Evolutionary conservation across 192 early-diverging fungal species (phyloP), one percentile per base, ranked within the genome.

Genomic region (Coemansia guatemalensis): DNA sequence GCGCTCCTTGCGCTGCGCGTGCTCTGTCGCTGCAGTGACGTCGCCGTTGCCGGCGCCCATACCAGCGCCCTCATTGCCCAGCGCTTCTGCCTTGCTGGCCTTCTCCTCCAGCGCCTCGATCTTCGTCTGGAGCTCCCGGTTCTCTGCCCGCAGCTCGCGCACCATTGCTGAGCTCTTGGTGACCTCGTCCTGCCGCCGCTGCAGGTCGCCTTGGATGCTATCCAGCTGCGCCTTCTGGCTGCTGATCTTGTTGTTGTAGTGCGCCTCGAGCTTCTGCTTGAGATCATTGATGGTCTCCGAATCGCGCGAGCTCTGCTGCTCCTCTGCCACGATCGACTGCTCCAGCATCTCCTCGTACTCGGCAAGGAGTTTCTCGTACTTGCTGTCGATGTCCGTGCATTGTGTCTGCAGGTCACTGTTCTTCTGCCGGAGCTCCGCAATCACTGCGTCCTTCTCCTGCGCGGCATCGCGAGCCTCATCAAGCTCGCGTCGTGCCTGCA

Each of bases 181-280:
- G 9, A 88, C 75, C 56, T 93, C 89, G 32, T 88, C 88, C 30
- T 66, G 56, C 24, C 67, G 54, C 71, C 83, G 69, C 86, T 91
- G 67, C 52, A 74, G 26, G 27, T 83, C 82, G 32, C 67, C 64
- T 23, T 53, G 66, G 5, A 63, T 47, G 52, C 84, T 79, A 26
- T 87, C 84, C 5, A 96, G 71, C 73, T 89, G 85, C 33, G 68
- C 60, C 73, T 87, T 86, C 27, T 93, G 83, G 56, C 85, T 83
- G 58, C 85, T 82, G 54, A 97, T 81, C 75, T 94, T 96, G 72
- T 85, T 81, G 62, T 74, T 85, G 73, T 93, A 95, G 74, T 93
- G 89, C 4, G 73, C 77, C 71, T 98, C 96, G 8, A 98, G 85
- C 81, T 92, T 92, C 58, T 74, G 68, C 80, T 84, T 91, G 22